phyloP scores from a whole-genome alignment of 441 rosid species.

The Populus hybrid region DNA sequence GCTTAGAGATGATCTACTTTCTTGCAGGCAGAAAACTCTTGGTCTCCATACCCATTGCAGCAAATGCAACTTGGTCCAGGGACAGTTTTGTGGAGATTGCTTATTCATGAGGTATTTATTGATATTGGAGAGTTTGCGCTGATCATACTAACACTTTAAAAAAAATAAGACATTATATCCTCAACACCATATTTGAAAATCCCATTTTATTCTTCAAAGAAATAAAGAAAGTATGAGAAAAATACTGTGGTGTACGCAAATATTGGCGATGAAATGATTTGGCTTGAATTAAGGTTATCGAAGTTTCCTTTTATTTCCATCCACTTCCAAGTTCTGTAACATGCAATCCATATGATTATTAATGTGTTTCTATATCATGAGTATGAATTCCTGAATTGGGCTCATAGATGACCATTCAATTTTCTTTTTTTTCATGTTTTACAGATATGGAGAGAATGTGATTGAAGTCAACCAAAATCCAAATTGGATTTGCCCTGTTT shows the following conservation, averaged over 20 bases:
- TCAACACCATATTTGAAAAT: not conserved
- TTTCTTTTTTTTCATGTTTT: conserved; percentile 1
- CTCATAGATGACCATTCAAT: not conserved
- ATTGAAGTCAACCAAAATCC: conserved; percentile 69
- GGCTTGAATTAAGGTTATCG: not conserved
- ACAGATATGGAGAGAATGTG: conserved; percentile 89
- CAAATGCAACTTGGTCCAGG: conserved; percentile 61
- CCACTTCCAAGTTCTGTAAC: not conserved
- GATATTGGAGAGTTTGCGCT: not conserved
- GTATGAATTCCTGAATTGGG: not conserved
- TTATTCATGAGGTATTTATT: conserved; percentile 63
- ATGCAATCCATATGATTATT: not conserved
- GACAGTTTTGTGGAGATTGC: conserved; percentile 93
- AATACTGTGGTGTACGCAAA: not conserved
- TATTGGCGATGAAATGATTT: not conserved
- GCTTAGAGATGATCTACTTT: conserved; percentile 12
- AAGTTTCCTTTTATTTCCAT: not conserved
- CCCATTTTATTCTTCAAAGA: not conserved
- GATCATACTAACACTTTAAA: not conserved
- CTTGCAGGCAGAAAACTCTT: conserved; percentile 74
- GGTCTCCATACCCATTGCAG: conserved; percentile 64
- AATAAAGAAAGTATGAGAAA: not conserved
- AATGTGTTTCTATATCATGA: not conserved
- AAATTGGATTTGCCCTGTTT: conserved; percentile 71
- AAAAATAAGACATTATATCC: not conserved